These are phyloP conservation scores for Erigeron philadelphicus DNA, from an alignment of 140 eudicot genomes.

Conservation along the genomic window DNA sequence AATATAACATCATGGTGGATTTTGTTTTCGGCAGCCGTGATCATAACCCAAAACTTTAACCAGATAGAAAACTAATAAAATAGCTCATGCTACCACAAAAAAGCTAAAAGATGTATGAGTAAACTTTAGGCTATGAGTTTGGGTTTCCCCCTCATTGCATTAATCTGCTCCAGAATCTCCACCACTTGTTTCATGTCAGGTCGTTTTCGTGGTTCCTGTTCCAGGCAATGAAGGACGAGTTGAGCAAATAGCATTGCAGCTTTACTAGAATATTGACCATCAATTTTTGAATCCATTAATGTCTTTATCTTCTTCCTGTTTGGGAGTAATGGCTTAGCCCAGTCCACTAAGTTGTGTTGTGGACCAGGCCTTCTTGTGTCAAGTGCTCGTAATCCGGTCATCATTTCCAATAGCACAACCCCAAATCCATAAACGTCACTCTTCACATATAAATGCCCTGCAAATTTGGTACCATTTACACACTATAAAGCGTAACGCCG, in stretches of 20 bases:
- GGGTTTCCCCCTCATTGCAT: slow-evolving; percentile 41
- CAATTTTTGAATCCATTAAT: slow-evolving; percentile 68
- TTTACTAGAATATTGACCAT: slow-evolving; percentile 74
- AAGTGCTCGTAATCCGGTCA: slow-evolving; percentile 70
- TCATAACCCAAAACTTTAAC: background rate
- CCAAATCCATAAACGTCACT: slow-evolving; percentile 93
- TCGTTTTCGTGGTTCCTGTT: slow-evolving; percentile 47
- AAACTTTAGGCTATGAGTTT: slow-evolving; percentile 21
- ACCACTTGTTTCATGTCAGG: slow-evolving; percentile 74
- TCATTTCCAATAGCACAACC: slow-evolving; percentile 73
- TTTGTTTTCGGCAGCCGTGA: too few species aligned
- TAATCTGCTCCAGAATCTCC: slow-evolving; percentile 46
- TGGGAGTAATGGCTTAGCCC: slow-evolving; percentile 59
- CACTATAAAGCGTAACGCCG: background rate
- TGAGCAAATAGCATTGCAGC: slow-evolving; percentile 52
- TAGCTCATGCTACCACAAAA: slow-evolving; percentile 20
- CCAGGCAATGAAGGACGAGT: slow-evolving; percentile 57
- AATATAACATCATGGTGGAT: too few species aligned
- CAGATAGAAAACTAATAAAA: slow-evolving; percentile 23
- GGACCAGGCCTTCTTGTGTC: slow-evolving; percentile 53
- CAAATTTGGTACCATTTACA: background rate
- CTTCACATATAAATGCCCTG: slow-evolving; percentile 83
- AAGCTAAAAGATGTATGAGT: background rate
- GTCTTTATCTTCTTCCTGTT: slow-evolving; percentile 46
- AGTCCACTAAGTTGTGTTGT: slow-evolving; percentile 57